Base-by-base conservation (phyloP, 495 filamentous ascomycete species). In the Aspergillus haitiensis region DNA sequence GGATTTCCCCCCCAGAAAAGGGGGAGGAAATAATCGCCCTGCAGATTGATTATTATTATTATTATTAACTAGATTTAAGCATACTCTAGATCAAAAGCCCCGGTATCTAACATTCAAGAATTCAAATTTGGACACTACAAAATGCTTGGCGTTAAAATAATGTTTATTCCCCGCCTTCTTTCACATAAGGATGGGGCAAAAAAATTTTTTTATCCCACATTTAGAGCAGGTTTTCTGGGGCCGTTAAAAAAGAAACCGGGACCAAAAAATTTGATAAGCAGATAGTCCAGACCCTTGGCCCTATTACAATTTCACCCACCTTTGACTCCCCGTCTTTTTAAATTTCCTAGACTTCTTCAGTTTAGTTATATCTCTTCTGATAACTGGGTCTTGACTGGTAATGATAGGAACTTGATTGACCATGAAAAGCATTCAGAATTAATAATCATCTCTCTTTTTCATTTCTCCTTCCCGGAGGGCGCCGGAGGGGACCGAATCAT, bases 281-380 rank as follows among this genome's bases (percentile, higher is more conserved):
- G 9, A 18, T 13, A 33, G 56, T 47, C 61, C 59, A 53, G 56
- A 27, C 44, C 34, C 61, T 63, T 63, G 61, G 61, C 61, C 46
- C 46, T 36, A 40, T 27, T 27, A 1, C 33, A n/a, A 47, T 60
- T 60, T 54, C 58, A 10, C 58, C 58, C 58, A 59, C 52, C 55
- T 53, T 63, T 58, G 61, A 32, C 56, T 35, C 27, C 21, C 33
- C 9, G 10, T 51, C 33, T 16, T 40, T 13, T 45, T 11, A 9
- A 47, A 13, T 40, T 18, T 50, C 48, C 52, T 39, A 18, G 32
- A 32, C 39, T 34, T 39, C 15, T 36, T 46, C 18, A 37, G 3
- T 33, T 35, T 2, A 27, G 34, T 48, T 42, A 32, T 48, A 48
- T 59, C 31, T 32, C n/a, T 34, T 8, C n/a, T 18, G 37, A 46